Conservation (phyloP, 306 rosid species). For the Gastrolobium bilobum region DNA sequence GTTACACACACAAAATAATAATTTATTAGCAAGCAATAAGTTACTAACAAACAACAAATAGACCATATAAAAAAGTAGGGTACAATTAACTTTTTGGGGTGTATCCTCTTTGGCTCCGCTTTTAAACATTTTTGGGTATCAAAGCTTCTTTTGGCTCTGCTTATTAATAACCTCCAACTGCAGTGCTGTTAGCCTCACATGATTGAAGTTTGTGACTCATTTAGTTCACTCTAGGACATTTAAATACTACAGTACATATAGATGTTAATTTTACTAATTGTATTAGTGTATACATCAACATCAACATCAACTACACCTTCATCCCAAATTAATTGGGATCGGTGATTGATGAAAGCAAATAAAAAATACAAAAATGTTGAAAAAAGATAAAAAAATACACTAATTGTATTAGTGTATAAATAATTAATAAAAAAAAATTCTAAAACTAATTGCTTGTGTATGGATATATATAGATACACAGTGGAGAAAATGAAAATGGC, state of each 20-base stretch:
- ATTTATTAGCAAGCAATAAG: not conserved
- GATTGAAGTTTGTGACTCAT: not conserved
- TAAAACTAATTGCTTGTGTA: not conserved
- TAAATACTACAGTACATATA: not conserved
- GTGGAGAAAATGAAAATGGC: conserved; percentile 48
- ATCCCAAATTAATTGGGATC: too few species aligned
- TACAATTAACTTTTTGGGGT: not conserved
- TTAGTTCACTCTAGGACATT: not conserved
- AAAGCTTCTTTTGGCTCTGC: not conserved
- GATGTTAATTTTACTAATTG: not conserved
- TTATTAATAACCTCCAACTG: not conserved
- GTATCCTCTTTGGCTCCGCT: not conserved
- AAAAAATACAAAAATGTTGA: too few species aligned
- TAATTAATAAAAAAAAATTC: not conserved
- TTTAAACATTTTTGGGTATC: conserved; percentile 6
- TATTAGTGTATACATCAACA: not conserved
- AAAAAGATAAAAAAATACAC: too few species aligned
- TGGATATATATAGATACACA: conserved; percentile 50
- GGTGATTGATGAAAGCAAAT: too few species aligned
- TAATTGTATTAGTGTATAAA: not conserved
- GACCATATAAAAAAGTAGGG: not conserved
- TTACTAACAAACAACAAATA: not conserved
- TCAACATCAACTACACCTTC: too few species aligned
- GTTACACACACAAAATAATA: not conserved
- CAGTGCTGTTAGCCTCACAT: not conserved